Percentiles rank a stretch among this genome's conserved stretches.
These are phyloP conservation scores for Buddleja alternifolia DNA, from an alignment of 257 asterid species.

Conservation along the genomic window DNA sequence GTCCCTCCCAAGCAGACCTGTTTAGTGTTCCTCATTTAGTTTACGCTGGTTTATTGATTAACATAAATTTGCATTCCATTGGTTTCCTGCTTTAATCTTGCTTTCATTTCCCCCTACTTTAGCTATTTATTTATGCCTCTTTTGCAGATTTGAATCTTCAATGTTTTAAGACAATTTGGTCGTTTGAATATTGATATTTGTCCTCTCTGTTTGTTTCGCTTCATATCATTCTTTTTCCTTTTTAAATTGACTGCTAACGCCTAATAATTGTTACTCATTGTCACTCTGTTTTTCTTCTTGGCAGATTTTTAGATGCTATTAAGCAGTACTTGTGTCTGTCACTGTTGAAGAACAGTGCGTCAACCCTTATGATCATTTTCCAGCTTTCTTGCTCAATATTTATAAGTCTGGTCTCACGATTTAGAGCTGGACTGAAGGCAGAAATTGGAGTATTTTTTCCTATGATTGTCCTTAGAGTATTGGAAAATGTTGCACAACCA, in stretches of 20 bases:
- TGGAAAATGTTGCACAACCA: conserved; percentile 95
- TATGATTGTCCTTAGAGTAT: conserved; percentile 91
- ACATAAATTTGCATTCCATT: background rate
- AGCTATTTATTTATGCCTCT: background rate
- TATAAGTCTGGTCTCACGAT: conserved; percentile 88
- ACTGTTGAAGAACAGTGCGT: conserved; percentile 93
- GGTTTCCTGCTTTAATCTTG: conserved; percentile 13
- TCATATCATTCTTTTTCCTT: background rate
- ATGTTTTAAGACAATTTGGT: conserved; percentile 2
- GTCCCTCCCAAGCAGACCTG: background rate
- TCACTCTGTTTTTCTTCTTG: conserved; percentile 28
- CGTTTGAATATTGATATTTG: conserved; percentile 1
- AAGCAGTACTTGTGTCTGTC: conserved; percentile 97
- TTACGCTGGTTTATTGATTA: background rate
- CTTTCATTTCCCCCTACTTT: conserved; percentile 8
- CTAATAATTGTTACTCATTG: conserved; percentile 22
- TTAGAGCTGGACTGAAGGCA: conserved; percentile 97
- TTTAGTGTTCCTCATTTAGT: background rate
- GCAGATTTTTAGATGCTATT: conserved; percentile 96
- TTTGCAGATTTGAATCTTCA: conserved; percentile 17
- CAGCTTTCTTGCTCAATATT: conserved; percentile 99
- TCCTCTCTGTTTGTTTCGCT: background rate
- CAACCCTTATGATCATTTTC: conserved; percentile 89
- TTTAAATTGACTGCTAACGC: conserved; percentile 17
- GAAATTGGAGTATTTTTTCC: conserved; percentile 99